phyloP scores from a whole-genome alignment of 2,329 filamentous ascomycete genomes.

The Penicillium sp. region DNA sequence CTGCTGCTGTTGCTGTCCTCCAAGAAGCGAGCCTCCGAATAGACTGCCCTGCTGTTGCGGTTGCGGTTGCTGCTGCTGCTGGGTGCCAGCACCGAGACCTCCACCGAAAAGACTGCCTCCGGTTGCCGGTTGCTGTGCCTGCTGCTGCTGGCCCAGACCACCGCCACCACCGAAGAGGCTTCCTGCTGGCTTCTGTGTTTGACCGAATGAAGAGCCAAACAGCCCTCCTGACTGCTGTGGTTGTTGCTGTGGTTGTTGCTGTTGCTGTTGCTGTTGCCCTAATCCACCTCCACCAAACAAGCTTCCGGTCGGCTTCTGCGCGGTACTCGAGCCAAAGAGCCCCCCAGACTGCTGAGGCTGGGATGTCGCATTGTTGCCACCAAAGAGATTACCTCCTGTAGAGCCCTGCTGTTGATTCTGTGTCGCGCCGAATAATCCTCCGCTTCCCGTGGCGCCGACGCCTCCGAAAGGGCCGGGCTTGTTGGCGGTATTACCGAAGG shows the following conservation, averaged over 20 bases:
- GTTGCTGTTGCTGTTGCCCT: slow-evolving; percentile 2
- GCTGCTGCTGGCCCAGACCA: slow-evolving; percentile 23
- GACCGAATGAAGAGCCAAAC: slow-evolving; percentile 25
- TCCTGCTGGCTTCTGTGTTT: slow-evolving; percentile 25
- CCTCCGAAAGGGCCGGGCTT: slow-evolving; percentile 40
- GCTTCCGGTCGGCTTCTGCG: slow-evolving; percentile 31
- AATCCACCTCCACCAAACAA: slow-evolving; percentile 30
- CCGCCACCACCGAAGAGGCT: slow-evolving; percentile 38
- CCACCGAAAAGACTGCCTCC: slow-evolving; percentile 24
- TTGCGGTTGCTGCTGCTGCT: slow-evolving; percentile 23
- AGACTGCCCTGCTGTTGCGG: slow-evolving; percentile 20
- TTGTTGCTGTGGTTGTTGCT: slow-evolving; percentile 28
- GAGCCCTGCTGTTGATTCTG: slow-evolving; percentile 23
- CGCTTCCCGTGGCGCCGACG: slow-evolving; percentile 22
- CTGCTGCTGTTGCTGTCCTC: slow-evolving; percentile 21
- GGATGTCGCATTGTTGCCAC: slow-evolving; percentile 18
- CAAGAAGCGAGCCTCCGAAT: slow-evolving; percentile 29
- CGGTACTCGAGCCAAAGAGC: slow-evolving; percentile 26
- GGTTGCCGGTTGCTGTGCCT: slow-evolving; percentile 14
- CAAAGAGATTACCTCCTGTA: slow-evolving; percentile 25
- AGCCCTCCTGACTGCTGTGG: slow-evolving; percentile 31
- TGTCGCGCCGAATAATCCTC: slow-evolving; percentile 31
- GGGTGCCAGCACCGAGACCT: slow-evolving; percentile 7
- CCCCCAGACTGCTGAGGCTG: slow-evolving; percentile 27
- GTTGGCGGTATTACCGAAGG: slow-evolving; percentile 32